Conservation (phyloP, 306 rosid species). For the Sechiopsis laciniata region DNA sequence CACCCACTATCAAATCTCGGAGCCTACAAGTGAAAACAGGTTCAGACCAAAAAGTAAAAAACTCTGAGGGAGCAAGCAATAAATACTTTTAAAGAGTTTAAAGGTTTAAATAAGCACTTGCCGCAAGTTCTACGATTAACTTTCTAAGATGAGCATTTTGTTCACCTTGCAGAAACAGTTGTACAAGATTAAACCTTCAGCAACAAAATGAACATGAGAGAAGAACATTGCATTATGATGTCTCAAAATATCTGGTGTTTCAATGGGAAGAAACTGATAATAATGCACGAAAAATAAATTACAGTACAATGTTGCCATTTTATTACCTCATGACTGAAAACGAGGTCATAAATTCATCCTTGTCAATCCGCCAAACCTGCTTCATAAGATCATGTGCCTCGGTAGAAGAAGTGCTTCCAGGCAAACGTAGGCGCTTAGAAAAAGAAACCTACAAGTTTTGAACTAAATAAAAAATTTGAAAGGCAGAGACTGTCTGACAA, state of each 20-base stretch:
- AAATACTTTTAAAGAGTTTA: neutral
- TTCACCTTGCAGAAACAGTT: conserved; percentile 60
- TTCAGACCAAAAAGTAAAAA: conserved; percentile 6
- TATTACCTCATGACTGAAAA: conserved; percentile 81
- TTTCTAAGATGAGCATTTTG: conserved; percentile 61
- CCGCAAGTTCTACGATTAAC: conserved; percentile 88
- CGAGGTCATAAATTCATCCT: conserved; percentile 66
- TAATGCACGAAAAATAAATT: neutral
- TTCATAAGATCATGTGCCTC: conserved; percentile 46
- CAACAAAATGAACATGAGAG: conserved; percentile 31
- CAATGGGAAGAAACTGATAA: neutral
- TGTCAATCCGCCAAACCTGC: conserved; percentile 82
- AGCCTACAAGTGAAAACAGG: conserved; percentile 42
- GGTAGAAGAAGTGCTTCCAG: conserved; percentile 50
- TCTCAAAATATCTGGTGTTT: conserved; percentile 1
- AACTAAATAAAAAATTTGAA: conserved; percentile 18
- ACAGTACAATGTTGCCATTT: conserved; percentile 7
- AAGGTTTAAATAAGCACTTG: conserved; percentile 21
- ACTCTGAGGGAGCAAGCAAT: neutral
- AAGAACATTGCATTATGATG: conserved; percentile 21
- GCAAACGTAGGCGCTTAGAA: conserved; percentile 66
- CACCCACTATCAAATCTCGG: conserved; percentile 88
- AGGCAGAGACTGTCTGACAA: conserved; percentile 16
- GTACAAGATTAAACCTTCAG: conserved; percentile 76
- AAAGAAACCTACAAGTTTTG: conserved; percentile 60